A percentile compares a stretch with the other conserved stretches of the same genome.
These are phyloP conservation scores for Sphaerobolus stellatus DNA, from an alignment of 1,284 basidiomycete genomes.

Conservation along the genomic window DNA sequence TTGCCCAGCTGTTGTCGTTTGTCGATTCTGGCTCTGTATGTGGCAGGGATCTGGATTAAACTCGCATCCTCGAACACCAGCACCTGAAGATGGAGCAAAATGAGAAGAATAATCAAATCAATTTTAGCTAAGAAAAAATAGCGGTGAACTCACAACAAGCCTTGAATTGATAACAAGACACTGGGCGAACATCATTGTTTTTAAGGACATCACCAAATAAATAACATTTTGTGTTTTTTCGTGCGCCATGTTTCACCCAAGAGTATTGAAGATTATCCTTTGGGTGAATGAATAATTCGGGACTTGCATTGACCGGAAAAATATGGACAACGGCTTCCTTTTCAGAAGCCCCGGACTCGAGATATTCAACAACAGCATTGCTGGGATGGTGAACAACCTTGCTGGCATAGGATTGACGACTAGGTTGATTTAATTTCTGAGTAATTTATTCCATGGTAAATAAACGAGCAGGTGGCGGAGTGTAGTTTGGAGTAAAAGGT, in stretches of 20 bases:
- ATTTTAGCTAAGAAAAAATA: too few species aligned
- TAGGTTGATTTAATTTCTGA: not conserved
- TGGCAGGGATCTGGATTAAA: not conserved
- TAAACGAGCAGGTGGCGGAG: not conserved
- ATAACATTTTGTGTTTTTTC: not conserved
- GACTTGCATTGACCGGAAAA: not conserved
- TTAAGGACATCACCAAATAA: not conserved
- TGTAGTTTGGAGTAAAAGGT: too few species aligned
- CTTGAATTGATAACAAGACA: not conserved
- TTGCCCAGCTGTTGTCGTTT: slow-evolving; percentile 7
- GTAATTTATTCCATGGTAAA: not conserved
- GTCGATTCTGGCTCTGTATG: not conserved
- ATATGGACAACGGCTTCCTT: slow-evolving; percentile 1
- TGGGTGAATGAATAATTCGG: not conserved
- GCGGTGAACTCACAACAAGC: not conserved
- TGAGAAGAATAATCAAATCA: too few species aligned
- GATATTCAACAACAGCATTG: slow-evolving; percentile 6
- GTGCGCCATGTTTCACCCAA: not conserved
- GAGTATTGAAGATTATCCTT: slow-evolving; percentile 1
- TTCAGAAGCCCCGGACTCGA: not conserved
- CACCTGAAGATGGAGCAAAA: not conserved
- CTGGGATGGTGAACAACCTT: slow-evolving; percentile 3
- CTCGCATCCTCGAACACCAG: not conserved
- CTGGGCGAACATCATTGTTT: not conserved
- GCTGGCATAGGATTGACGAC: not conserved